These are phyloP conservation scores for Haematococcus lacustris DNA, from an alignment of 139 green algal species.

Conservation along the genomic window DNA sequence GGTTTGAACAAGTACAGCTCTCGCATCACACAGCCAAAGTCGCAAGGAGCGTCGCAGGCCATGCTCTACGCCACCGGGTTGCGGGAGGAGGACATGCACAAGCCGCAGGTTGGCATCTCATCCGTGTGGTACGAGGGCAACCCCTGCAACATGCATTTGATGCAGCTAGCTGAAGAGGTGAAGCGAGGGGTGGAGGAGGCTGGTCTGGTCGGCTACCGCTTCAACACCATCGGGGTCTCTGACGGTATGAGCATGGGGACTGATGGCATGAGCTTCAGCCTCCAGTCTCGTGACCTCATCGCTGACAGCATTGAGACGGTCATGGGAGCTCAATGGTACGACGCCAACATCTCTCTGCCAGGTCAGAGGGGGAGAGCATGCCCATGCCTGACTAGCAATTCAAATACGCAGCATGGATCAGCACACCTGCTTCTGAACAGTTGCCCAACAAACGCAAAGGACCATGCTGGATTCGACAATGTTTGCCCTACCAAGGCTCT, in stretches of 20 bases:
- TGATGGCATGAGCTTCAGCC: slow-evolving; percentile 91
- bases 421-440: too few relatives aligned
- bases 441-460: too few relatives aligned
- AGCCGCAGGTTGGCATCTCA: slow-evolving; percentile 72
- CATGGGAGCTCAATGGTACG: slow-evolving; percentile 88
- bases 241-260: slow-evolving; percentile 99
- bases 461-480: too few relatives aligned
- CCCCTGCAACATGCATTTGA: slow-evolving; percentile 99
- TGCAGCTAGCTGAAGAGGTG: slow-evolving; percentile 85
- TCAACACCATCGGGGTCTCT: slow-evolving; percentile 91
- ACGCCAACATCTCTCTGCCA: slow-evolving; percentile 45
- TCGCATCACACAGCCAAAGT: slow-evolving; percentile 94
- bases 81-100: slow-evolving; percentile 88
- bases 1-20: slow-evolving; percentile 92
- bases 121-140: slow-evolving; percentile 52
- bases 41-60: slow-evolving; percentile 92
- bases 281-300: slow-evolving; percentile 43
- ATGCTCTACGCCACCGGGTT: slow-evolving; percentile 97
- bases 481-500: too few relatives aligned
- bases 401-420: too few relatives aligned
- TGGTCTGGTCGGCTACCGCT: slow-evolving; percentile 86
- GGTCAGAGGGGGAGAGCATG: too few relatives aligned
- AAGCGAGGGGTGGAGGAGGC: slow-evolving; percentile 80
- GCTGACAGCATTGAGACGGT: slow-evolving; percentile 94
- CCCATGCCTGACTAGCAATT: too few relatives aligned